These are phyloP conservation scores for Flaveria linearis DNA, from an alignment of 129 eudicot genomes.

Conservation along the genomic window DNA sequence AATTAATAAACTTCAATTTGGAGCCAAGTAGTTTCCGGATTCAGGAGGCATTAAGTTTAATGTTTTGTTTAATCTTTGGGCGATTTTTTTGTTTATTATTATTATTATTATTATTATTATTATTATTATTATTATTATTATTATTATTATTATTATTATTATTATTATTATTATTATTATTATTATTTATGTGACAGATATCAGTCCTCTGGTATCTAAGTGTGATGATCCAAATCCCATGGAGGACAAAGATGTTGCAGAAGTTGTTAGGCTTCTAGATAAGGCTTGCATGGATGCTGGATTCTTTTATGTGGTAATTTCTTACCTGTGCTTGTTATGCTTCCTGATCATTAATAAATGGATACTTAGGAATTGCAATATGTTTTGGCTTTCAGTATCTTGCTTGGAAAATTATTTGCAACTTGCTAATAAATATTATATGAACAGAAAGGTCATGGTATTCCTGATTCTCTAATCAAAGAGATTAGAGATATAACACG, in stretches of 20 bases:
- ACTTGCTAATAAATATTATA: conserved; percentile 20
- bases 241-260: conserved; percentile 51
- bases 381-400: not conserved
- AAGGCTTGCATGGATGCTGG: conserved; percentile 93
- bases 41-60: too few relatives aligned
- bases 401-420: not conserved
- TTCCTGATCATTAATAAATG: not conserved
- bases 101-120: too few relatives aligned
- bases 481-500: conserved; percentile 64
- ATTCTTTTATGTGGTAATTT: conserved; percentile 82
- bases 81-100: not conserved
- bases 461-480: conserved; percentile 69
- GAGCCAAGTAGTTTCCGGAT: conserved; percentile 6
- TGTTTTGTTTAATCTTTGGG: not conserved
- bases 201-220: conserved; percentile 73
- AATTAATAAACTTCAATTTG: not conserved
- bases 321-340: not conserved
- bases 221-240: conserved; percentile 67
- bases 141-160: too few relatives aligned
- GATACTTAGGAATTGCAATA: not conserved
- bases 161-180: too few relatives aligned
- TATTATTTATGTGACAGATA: conserved; percentile 42
- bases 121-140: too few relatives aligned
- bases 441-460: conserved; percentile 85
- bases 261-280: conserved; percentile 68